phyloP scores from a whole-genome alignment of 1,139 yeast genomes.

The Pichia sp. region DNA sequence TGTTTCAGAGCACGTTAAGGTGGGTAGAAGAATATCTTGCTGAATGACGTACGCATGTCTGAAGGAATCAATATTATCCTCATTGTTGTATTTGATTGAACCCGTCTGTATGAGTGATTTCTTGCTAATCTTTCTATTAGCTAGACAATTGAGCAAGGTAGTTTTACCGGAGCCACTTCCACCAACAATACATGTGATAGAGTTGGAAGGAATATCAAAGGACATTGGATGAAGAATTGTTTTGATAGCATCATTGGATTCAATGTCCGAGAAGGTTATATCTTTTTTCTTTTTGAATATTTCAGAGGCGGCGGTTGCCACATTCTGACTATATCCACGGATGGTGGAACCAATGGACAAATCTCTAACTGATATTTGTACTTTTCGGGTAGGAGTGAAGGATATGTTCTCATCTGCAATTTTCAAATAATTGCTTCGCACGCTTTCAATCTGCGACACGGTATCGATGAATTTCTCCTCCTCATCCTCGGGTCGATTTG shows the following conservation, averaged over 20 bases:
- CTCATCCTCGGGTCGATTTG: too few species aligned
- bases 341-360: constrained; percentile 14
- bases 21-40: constrained; percentile 66
- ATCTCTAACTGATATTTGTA: constrained; percentile 15
- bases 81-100: constrained; percentile 33
- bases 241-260: constrained; percentile 16
- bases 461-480: too few species aligned
- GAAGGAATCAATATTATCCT: constrained; percentile 26
- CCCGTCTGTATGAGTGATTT: constrained; percentile 21
- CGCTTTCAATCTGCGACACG: too few species aligned
- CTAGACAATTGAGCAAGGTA: constrained; percentile 64
- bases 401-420: constrained; percentile 12
- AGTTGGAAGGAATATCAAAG: constrained; percentile 46
- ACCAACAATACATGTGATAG: constrained; percentile 67
- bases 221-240: constrained; percentile 39
- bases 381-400: constrained; percentile 16
- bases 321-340: neutral
- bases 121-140: constrained; percentile 46
- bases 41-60: constrained; percentile 69
- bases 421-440: neutral
- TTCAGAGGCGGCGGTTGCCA: neutral
- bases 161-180: constrained; percentile 90
- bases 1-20: constrained; percentile 66
- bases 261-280: constrained; percentile 18
- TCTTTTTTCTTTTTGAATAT: neutral